phyloP scores from a whole-genome alignment of 2,329 filamentous ascomycete genomes.

The Penicillium sp. region DNA sequence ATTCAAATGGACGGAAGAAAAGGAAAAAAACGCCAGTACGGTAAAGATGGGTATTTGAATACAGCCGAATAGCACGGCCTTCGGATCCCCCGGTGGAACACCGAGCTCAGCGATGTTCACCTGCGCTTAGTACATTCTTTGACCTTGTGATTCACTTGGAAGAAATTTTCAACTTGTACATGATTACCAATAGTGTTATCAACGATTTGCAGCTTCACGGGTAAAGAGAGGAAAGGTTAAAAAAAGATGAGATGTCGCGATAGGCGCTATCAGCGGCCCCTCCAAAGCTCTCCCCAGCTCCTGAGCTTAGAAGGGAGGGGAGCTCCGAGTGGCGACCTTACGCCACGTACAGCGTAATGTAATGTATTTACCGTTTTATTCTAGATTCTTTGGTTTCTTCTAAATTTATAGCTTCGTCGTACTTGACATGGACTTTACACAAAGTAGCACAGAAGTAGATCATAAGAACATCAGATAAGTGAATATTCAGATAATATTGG shows the following conservation, averaged over 20 bases:
- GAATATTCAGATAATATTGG: too few relatives aligned
- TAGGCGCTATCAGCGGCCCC: slow-evolving; percentile 30
- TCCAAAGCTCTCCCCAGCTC: slow-evolving; percentile 27
- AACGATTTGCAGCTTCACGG: neutral
- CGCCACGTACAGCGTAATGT: slow-evolving; percentile 17
- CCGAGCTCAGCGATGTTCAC: slow-evolving; percentile 9
- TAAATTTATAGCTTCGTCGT: neutral
- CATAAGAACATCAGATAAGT: too few relatives aligned
- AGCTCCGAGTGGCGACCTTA: slow-evolving; percentile 25
- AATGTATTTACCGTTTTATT: neutral
- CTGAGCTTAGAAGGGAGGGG: slow-evolving; percentile 22
- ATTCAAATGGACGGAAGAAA: neutral
- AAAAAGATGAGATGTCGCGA: slow-evolving; percentile 8
- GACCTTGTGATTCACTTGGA: neutral
- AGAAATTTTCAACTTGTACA: neutral
- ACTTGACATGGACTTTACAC: too few relatives aligned
- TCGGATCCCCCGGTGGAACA: slow-evolving; percentile 21
- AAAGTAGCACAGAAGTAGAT: too few relatives aligned
- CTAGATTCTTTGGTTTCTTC: neutral
- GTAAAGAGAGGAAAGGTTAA: neutral
- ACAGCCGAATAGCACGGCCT: slow-evolving; percentile 7
- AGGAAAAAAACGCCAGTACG: neutral
- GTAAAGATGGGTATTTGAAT: slow-evolving; percentile 4
- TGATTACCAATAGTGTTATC: neutral
- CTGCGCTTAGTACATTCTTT: neutral